Evolutionary conservation across 768 basidiomycete genomes (phyloP).

Genomic region (Mycena sanguinolenta): DNA sequence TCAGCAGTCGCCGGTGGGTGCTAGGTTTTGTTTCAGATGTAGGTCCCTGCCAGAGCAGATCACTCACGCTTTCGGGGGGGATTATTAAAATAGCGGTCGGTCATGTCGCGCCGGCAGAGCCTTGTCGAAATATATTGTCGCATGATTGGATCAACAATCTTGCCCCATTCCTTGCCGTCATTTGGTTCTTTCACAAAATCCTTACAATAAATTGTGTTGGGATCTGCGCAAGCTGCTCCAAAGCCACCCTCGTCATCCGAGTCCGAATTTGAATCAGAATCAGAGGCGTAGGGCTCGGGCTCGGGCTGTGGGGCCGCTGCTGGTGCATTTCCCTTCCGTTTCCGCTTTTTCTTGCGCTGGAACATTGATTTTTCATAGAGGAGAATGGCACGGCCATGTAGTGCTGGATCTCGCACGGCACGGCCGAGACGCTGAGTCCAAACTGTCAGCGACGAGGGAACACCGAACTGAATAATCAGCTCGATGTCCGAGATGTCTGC

Average conservation of each 20-base stretch:
- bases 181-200: too few relatives aligned
- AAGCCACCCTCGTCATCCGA: too few relatives aligned
- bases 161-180: slow-evolving; percentile 40
- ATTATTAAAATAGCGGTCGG: slow-evolving; percentile 50
- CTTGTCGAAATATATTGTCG: slow-evolving; percentile 36
- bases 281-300: slow-evolving; percentile 2
- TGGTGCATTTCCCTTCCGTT: too few relatives aligned
- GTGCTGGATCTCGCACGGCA: slow-evolving; percentile 38
- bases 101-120: slow-evolving; percentile 45
- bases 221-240: too few relatives aligned
- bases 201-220: too few relatives aligned
- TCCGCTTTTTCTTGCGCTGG: slow-evolving; percentile 35
- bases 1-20: slow-evolving; percentile 40
- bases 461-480: slow-evolving; percentile 51
- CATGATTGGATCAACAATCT: slow-evolving; percentile 46
- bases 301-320: slow-evolving; percentile 4
- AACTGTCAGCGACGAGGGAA: slow-evolving; percentile 46
- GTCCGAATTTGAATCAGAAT: slow-evolving; percentile 2
- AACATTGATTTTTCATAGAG: slow-evolving; percentile 47
- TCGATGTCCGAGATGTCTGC: slow-evolving; percentile 52
- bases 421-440: slow-evolving; percentile 51
- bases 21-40: not conserved
- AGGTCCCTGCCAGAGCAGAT: not conserved
- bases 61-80: slow-evolving; percentile 40
- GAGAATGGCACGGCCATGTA: slow-evolving; percentile 45